Evolutionary conservation across 345 rosid species (phyloP).

Genomic region (Pugionium dolabratum): DNA sequence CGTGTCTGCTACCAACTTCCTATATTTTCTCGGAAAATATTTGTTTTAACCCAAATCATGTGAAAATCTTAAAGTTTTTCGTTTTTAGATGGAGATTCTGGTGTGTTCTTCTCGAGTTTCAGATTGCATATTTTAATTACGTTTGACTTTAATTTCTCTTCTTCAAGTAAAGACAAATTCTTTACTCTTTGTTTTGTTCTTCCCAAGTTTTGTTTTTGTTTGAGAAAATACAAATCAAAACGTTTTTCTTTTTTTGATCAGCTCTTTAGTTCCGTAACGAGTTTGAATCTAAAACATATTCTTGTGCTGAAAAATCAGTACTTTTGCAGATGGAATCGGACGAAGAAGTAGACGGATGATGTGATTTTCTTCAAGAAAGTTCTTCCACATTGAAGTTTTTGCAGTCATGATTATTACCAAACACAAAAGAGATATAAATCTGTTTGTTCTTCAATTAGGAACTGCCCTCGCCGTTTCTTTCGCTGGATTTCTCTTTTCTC

Average conservation of each 20-base stretch:
- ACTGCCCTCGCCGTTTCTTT: conserved; percentile 68
- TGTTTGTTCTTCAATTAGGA: conserved; percentile 62
- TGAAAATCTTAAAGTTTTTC: background rate
- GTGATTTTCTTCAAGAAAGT: background rate
- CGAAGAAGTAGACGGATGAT: background rate
- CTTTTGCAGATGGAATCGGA: background rate
- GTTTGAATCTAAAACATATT: too few relatives aligned
- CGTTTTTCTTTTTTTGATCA: background rate
- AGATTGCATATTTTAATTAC: too few relatives aligned
- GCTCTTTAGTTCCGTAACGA: too few relatives aligned
- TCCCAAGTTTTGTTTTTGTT: too few relatives aligned
- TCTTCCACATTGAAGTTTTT: too few relatives aligned
- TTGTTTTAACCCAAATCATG: background rate
- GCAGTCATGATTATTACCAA: conserved; percentile 33
- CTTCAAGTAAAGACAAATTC: background rate
- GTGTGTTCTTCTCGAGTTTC: background rate
- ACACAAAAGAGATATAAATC: conserved; percentile 55
- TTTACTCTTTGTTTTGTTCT: too few relatives aligned
- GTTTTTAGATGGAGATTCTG: background rate
- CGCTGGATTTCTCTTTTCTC: conserved; percentile 70
- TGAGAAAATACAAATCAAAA: background rate
- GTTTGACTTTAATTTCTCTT: too few relatives aligned
- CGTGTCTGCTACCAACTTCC: background rate
- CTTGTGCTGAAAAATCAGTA: too few relatives aligned
- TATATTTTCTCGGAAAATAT: background rate